These are phyloP conservation scores for Pythium biforme DNA, from an alignment of 352 stramenopile genomes.

Conservation along the genomic window DNA sequence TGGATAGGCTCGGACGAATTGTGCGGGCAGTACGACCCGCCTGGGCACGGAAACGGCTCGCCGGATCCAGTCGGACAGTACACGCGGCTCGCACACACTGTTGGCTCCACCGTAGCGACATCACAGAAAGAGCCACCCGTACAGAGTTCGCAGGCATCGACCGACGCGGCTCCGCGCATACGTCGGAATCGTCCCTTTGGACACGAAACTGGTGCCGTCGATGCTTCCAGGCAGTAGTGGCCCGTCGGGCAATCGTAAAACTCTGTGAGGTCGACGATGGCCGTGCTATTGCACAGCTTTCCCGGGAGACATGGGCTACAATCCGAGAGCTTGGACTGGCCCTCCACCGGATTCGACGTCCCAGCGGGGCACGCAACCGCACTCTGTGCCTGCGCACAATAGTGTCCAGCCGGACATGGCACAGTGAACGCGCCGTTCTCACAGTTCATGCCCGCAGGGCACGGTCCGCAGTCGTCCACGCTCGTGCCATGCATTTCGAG, in stretches of 20 bases:
- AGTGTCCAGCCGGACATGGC: constrained; percentile 60
- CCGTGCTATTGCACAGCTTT: constrained; percentile 73
- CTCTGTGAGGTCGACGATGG: constrained; percentile 45
- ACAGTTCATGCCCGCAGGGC: constrained; percentile 87
- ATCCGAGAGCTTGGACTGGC: constrained; percentile 44
- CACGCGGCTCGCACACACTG: constrained; percentile 44
- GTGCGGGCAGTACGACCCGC: constrained; percentile 70
- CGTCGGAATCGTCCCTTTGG: constrained; percentile 44
- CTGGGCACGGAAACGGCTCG: constrained; percentile 49
- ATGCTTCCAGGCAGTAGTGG: constrained; percentile 62
- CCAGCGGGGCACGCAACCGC: constrained; percentile 50
- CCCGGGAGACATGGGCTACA: constrained; percentile 60
- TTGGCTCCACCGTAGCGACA: constrained; percentile 40
- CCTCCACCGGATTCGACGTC: constrained; percentile 54
- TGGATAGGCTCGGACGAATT: constrained; percentile 53
- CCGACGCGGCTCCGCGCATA: constrained; percentile 32
- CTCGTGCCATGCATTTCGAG: constrained; percentile 48
- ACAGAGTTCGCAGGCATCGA: constrained; percentile 51
- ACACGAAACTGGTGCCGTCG: constrained; percentile 37
- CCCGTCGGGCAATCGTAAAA: constrained; percentile 69
- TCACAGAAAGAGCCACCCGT: constrained; percentile 60
- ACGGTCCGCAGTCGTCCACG: constrained; percentile 67
- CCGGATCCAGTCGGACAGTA: constrained; percentile 68
- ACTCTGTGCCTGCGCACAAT: constrained; percentile 46
- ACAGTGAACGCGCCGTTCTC: constrained; percentile 61